Base-by-base conservation (phyloP, 805 yeast species). In the Yarrowia sp. region DNA sequence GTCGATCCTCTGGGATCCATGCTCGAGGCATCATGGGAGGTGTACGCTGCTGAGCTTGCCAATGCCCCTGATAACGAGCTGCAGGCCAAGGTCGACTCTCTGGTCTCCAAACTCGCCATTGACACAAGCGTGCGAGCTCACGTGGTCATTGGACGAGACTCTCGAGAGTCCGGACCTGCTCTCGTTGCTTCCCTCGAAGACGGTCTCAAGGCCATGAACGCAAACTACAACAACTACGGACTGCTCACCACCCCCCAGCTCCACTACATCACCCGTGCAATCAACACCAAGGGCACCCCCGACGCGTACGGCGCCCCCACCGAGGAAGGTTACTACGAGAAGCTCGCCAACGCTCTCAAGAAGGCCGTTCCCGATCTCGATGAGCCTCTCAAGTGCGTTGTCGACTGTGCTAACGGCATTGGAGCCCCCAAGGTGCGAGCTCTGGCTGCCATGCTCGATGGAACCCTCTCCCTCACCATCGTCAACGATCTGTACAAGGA, bases 361-460 rank as follows among this genome's bases (percentile, higher is more conserved):
- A 70, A 75, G 17, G 80, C 89, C 32, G 66, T 73, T 45, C 58
- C 66, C 14, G 71, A 68, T 8, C 73, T 76, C 64, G 69, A 74
- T 15, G 67, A 75, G 44, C 77, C 84, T 41, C 60, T 68, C 28
- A 73, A 77, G 31, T 80, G 92, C 69, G 83, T 86, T 1, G 84
- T 95, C 17, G 99, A 95, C 77, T 86, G 92, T 43, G 99, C 99
- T 8, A 95, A 95, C 74, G 99, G 99, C n/a, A 90, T 95, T 43
- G 99, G 99, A 15, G 96, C 92, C 1, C 89, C 90, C 18, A 88
- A 89, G 73, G 79, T 86, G 32, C 71, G 74, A 28, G 78, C 80
- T 28, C 76, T 92, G 65, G 76, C 84, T 28, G 74, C 76, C 38
- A 67, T 75, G 3, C 74, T 86, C 53, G 66, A 72, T 2, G 74